Conservation (phyloP, 345 rosid genomes). For the Gossypium sturtianum region DNA sequence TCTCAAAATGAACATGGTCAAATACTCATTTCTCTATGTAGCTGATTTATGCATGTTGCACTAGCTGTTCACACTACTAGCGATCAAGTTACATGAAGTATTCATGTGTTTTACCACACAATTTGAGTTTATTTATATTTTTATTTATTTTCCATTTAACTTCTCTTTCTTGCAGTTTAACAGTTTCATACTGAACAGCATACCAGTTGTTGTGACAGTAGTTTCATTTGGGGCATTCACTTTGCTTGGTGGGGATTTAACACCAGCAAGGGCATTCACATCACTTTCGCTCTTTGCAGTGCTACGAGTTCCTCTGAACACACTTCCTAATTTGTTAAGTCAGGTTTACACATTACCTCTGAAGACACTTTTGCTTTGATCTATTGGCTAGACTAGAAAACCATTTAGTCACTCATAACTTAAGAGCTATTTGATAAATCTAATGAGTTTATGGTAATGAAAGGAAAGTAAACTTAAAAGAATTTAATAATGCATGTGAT, state of each 20-base stretch:
- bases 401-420: neutral
- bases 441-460: neutral
- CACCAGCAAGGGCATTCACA: conserved; percentile 94
- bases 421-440: neutral
- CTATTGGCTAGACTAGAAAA: neutral
- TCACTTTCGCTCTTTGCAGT: conserved; percentile 88
- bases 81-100: neutral
- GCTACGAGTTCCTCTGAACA: conserved; percentile 68
- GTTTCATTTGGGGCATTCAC: conserved; percentile 86
- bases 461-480: neutral
- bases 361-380: neutral
- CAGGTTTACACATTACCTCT: conserved; percentile 45
- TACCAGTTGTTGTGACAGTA: conserved; percentile 79
- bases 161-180: conserved; percentile 59
- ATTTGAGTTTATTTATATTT: neutral
- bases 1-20: neutral
- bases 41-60: neutral
- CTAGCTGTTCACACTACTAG: neutral
- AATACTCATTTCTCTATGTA: neutral
- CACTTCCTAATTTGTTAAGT: conserved; percentile 82
- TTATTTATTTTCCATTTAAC: neutral
- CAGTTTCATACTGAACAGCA: conserved; percentile 76
- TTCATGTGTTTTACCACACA: neutral
- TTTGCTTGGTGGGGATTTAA: conserved; percentile 87
- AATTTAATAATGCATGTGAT: neutral